Evolutionary conservation across 208 protist species (phyloP), one percentile per base, ranked within the genome.

Genomic region (Trypanosomatidae sp.): DNA sequence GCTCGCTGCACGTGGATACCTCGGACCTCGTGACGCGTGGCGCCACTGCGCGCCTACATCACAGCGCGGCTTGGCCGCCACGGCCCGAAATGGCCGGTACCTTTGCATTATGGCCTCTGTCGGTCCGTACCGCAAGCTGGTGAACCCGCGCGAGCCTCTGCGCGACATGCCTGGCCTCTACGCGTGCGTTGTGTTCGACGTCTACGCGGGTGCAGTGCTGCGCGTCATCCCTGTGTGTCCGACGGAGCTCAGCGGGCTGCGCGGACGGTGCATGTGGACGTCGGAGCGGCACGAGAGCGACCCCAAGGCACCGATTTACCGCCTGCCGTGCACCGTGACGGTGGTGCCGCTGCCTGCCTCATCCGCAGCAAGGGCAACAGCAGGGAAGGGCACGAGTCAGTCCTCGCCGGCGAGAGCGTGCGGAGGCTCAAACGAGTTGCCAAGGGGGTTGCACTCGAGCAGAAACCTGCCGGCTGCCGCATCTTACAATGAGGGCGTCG

Each of bases 221-320:
- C 87, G 84, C 36, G 87, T 92, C 7, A 87, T 95, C 74, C 86
- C 87, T 8, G 84, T 92, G 13, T 91, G 83, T 67, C 78, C 90
- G 4, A 77, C 81, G 25, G 76, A 84, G 62, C 81, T 85, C 60
- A 69, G 66, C 43, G 62, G 77, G 15, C 39, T 79, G 43, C 77
- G 81, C 19, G 79, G 79, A 39, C 50, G 50, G 56, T 65, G 50
- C 70, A 75, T 75, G 76, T 47, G 66, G 50, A 72, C 76, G 25
- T 80, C 76, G 56, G 68, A 85, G 86, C 79, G 84, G 62, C 49
- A 76, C 79, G 50, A 71, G 41, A 60, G 50, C 65, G 30, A 83
- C 60, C 4, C 80, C 47, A 87, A 86, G 79, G 65, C 65, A 52
- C 91, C 91, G 13, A 66, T 93, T 30, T 95, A 86, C 68, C 72